Percentiles rank a stretch among this genome's conserved stretches.
Conservation (phyloP, 2,329 filamentous ascomycete species). For the Phialemoniopsis sp. region DNA sequence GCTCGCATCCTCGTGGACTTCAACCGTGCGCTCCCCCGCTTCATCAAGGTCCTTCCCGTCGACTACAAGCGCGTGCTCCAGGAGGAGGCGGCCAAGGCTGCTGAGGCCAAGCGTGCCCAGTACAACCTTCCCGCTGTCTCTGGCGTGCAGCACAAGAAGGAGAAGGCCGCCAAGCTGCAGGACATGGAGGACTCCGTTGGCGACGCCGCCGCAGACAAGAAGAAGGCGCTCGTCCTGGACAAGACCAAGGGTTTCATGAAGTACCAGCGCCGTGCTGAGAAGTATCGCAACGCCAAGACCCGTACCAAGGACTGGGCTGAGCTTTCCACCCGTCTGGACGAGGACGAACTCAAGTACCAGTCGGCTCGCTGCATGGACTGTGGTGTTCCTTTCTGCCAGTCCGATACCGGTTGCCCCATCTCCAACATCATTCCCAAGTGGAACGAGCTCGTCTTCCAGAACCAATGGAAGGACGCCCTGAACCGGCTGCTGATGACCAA, state of each 20-base stretch:
- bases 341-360: constrained; percentile 96
- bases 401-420: constrained; percentile 91
- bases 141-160: constrained; percentile 61
- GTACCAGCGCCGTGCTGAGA: constrained; percentile 87
- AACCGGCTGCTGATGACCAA: constrained; percentile 93
- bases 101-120: constrained; percentile 78
- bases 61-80: constrained; percentile 93
- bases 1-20: constrained; percentile 94
- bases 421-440: constrained; percentile 97
- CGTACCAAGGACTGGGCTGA: constrained; percentile 92
- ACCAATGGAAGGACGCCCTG: constrained; percentile 86
- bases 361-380: constrained; percentile 98
- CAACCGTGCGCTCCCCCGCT: constrained; percentile 81
- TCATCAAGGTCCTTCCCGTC: constrained; percentile 88
- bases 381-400: constrained; percentile 97
- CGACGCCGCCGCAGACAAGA: constrained; percentile 82
- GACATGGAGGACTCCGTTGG: constrained; percentile 92
- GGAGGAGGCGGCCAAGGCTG: constrained; percentile 82
- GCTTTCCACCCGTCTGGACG: constrained; percentile 78
- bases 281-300: constrained; percentile 81
- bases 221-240: constrained; percentile 89
- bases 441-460: constrained; percentile 76
- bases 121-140: constrained; percentile 77
- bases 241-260: constrained; percentile 98
- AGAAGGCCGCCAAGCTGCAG: constrained; percentile 66